These are phyloP conservation scores for Tuber borchii DNA, from an alignment of 495 filamentous ascomycete species.

Conservation along the genomic window DNA sequence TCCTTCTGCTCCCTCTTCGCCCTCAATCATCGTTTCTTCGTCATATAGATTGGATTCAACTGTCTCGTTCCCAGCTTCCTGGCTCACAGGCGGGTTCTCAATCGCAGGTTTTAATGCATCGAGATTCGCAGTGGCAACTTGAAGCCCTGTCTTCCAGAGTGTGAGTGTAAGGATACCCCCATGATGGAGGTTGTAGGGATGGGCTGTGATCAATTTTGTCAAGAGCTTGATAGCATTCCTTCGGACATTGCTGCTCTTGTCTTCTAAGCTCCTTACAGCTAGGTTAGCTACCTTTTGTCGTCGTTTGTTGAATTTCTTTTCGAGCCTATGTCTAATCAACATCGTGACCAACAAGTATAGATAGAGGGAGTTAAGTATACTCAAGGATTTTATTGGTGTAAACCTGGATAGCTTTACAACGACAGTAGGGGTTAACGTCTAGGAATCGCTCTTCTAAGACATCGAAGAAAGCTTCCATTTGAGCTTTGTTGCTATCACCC, in stretches of 20 bases:
- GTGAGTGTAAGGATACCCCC: slow-evolving; percentile 75
- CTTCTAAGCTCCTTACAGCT: slow-evolving; percentile 79
- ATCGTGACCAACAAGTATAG: background rate
- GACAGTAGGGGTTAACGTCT: slow-evolving; percentile 94
- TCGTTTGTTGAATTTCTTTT: slow-evolving; percentile 89
- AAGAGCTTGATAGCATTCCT: slow-evolving; percentile 92
- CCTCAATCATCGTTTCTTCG: slow-evolving; percentile 73
- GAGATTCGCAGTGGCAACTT: slow-evolving; percentile 73
- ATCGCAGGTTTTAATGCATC: slow-evolving; percentile 65
- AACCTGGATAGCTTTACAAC: slow-evolving; percentile 85
- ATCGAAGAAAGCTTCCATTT: slow-evolving; percentile 94
- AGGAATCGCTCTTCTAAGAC: slow-evolving; percentile 92
- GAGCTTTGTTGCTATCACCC: slow-evolving; percentile 81
- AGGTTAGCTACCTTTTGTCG: slow-evolving; percentile 78
- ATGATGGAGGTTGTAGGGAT: slow-evolving; percentile 88
- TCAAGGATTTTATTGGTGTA: slow-evolving; percentile 78
- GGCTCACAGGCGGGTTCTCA: slow-evolving; percentile 52
- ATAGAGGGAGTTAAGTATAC: slow-evolving; percentile 9
- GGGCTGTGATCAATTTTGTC: slow-evolving; percentile 77
- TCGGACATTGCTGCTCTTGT: slow-evolving; percentile 96
- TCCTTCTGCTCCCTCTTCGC: slow-evolving; percentile 52
- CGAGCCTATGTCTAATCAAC: slow-evolving; percentile 47
- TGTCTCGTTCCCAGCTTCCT: slow-evolving; percentile 45
- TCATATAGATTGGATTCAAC: slow-evolving; percentile 77
- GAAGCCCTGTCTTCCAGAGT: slow-evolving; percentile 75